Conservation (phyloP, 1,139 yeast species). For the Scheffersomyces stambukii region DNA sequence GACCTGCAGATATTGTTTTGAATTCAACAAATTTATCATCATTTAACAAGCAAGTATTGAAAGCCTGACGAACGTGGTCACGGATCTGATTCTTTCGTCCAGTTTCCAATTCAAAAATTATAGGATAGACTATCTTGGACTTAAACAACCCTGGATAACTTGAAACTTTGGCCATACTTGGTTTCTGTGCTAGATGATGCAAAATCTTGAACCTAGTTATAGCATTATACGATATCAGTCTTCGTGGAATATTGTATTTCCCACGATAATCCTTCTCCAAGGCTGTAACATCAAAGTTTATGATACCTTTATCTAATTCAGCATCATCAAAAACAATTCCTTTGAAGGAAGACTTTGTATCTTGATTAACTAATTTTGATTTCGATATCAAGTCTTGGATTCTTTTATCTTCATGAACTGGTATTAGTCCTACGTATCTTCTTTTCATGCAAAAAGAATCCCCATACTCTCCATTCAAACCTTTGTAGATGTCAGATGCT, state of each 20-base stretch:
- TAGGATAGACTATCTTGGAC: slow-evolving; percentile 14
- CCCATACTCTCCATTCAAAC: slow-evolving; percentile 7
- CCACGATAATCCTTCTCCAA: slow-evolving; percentile 11
- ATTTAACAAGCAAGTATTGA: slow-evolving; percentile 17
- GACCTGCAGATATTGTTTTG: slow-evolving; percentile 10
- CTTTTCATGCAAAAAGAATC: slow-evolving; percentile 10
- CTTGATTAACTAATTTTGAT: too few species aligned
- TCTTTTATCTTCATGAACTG: slow-evolving; percentile 4
- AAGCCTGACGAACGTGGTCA: slow-evolving; percentile 20
- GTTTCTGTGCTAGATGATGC: slow-evolving; percentile 7
- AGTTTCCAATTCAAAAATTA: slow-evolving; percentile 17
- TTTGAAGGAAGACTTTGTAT: too few species aligned
- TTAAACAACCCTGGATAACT: too few species aligned
- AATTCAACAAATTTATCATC: slow-evolving; percentile 20
- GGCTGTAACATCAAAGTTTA: slow-evolving; percentile 12
- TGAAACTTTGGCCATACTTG: slow-evolving; percentile 7
- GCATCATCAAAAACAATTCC: too few species aligned
- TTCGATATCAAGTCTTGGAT: too few species aligned
- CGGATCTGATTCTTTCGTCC: slow-evolving; percentile 26
- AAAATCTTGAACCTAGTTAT: slow-evolving; percentile 14
- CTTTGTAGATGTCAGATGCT: slow-evolving; percentile 12
- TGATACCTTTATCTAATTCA: slow-evolving; percentile 10
- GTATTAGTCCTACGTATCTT: slow-evolving; percentile 19
- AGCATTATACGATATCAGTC: slow-evolving; percentile 9
- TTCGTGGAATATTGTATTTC: slow-evolving; percentile 1